Evolutionary conservation across 73 alveolate species (phyloP).

Genomic region (Tetrahymena malaccensis): DNA sequence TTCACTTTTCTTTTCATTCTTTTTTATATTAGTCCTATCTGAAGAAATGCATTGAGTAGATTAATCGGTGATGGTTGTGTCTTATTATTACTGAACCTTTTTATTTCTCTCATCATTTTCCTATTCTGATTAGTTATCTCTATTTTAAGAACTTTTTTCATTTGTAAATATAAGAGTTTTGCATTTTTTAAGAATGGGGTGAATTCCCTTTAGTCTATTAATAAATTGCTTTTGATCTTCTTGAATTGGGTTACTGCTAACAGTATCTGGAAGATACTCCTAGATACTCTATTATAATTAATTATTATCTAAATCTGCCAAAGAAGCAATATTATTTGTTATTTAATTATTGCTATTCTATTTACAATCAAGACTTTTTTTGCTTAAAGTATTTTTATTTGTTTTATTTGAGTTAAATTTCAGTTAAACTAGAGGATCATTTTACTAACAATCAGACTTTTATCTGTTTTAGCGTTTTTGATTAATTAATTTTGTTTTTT

Average conservation of each 20-base stretch:
- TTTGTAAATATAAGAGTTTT: not conserved
- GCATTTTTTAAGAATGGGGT: not conserved
- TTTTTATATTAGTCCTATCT: not conserved
- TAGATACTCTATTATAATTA: not conserved
- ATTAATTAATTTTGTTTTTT: not conserved
- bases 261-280: not conserved
- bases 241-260: not conserved
- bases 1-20: not conserved
- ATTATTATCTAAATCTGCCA: not conserved
- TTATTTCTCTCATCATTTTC: not conserved
- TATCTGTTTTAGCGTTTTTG: not conserved
- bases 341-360: not conserved
- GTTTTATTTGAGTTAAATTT: not conserved
- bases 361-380: not conserved
- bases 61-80: not conserved
- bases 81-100: not conserved
- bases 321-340: not conserved
- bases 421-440: not conserved
- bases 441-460: not conserved
- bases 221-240: not conserved
- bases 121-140: not conserved
- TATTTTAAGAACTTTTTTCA: not conserved
- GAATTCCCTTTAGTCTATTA: not conserved
- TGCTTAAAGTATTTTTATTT: not conserved
- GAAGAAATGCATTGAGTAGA: not conserved